phyloP scores from a whole-genome alignment of 2,329 filamentous ascomycete genomes.

The Aspergillus felis region DNA sequence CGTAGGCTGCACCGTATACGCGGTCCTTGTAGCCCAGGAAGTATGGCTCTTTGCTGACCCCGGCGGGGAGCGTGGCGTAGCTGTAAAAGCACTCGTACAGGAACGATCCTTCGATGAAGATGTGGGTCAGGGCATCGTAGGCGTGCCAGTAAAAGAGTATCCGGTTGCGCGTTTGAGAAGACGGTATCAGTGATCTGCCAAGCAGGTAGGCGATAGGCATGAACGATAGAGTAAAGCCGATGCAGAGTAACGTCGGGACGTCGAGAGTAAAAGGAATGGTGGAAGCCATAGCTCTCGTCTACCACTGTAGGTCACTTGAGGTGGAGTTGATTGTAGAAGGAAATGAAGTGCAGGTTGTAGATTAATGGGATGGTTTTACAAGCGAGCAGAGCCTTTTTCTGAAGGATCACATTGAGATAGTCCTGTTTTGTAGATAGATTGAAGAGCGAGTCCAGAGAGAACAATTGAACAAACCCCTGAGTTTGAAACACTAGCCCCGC shows the following conservation, averaged over 20 bases:
- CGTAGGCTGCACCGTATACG: constrained; percentile 59
- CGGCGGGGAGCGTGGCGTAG: constrained; percentile 45
- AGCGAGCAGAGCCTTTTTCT: background rate
- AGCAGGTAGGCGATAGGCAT: constrained; percentile 51
- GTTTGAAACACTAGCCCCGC: background rate
- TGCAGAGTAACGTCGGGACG: constrained; percentile 50
- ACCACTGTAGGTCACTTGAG: background rate
- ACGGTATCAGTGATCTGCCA: constrained; percentile 50
- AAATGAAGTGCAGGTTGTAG: background rate
- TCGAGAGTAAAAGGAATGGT: constrained; percentile 35
- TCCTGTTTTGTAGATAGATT: background rate
- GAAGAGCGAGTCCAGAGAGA: too few species aligned
- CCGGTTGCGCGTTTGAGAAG: constrained; percentile 56
- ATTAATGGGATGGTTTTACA: background rate
- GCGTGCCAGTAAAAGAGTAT: constrained; percentile 91
- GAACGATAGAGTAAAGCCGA: constrained; percentile 52
- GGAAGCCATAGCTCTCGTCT: constrained; percentile 15
- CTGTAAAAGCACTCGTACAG: constrained; percentile 92
- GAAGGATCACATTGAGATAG: background rate
- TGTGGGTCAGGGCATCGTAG: constrained; percentile 88
- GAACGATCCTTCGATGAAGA: constrained; percentile 85
- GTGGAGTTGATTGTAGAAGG: background rate
- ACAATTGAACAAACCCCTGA: background rate
- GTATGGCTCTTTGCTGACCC: constrained; percentile 33
- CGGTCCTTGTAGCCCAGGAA: constrained; percentile 53